phyloP scores from a whole-genome alignment of 257 asterid species.

The Misopates orontium region DNA sequence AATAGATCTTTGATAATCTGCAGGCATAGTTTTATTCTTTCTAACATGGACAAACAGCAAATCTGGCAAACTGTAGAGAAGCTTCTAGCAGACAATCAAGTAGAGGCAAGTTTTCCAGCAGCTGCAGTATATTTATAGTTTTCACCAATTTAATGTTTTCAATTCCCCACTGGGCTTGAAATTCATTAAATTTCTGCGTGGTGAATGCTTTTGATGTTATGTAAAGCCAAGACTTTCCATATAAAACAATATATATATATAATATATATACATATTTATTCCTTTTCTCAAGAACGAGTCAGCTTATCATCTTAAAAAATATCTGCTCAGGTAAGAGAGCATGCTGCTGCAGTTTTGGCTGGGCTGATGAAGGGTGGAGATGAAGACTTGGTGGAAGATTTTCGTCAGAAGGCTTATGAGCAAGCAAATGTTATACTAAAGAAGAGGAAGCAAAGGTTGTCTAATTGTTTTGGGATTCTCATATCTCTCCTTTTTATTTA shows the following conservation, averaged over 20 bases:
- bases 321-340: slow-evolving; percentile 84
- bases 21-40: slow-evolving; percentile 89
- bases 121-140: slow-evolving; percentile 5
- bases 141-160: background rate
- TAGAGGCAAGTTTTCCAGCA: slow-evolving; percentile 66
- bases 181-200: slow-evolving; percentile 8
- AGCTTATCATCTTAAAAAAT: no score
- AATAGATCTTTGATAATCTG: slow-evolving; percentile 27
- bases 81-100: slow-evolving; percentile 82
- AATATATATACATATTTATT: no score
- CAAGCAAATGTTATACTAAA: slow-evolving; percentile 66
- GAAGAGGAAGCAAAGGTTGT: slow-evolving; percentile 72
- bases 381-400: slow-evolving; percentile 66
- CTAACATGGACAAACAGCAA: slow-evolving; percentile 61
- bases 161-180: slow-evolving; percentile 6
- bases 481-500: slow-evolving; percentile 4
- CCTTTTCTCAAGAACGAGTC: no score
- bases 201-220: slow-evolving; percentile 1
- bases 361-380: slow-evolving; percentile 95
- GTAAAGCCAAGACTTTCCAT: no score
- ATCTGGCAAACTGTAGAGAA: slow-evolving; percentile 88
- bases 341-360: slow-evolving; percentile 98
- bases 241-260: no score
- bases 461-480: slow-evolving; percentile 24
- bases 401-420: slow-evolving; percentile 77